phyloP scores from a whole-genome alignment of 345 rosid genomes.

The Hypericum perforatum region DNA sequence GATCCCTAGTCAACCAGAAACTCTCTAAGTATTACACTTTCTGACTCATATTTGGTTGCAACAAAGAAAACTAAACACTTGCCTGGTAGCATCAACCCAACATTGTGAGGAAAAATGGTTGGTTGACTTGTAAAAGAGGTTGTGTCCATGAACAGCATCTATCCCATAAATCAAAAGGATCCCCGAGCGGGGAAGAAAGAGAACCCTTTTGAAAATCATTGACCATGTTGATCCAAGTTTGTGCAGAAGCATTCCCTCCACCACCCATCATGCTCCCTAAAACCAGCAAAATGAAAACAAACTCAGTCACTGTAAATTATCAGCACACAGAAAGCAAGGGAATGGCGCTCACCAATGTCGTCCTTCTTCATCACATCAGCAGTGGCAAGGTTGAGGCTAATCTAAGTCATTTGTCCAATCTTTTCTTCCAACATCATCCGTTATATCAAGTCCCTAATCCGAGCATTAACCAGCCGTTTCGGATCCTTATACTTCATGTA shows the following conservation, averaged over 20 bases:
- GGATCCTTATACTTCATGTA: constrained; percentile 7
- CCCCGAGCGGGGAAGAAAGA: constrained; percentile 1
- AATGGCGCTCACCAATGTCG: neutral
- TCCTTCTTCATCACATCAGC: neutral
- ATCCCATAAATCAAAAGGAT: constrained; percentile 7
- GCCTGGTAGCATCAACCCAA: constrained; percentile 6
- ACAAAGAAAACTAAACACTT: neutral
- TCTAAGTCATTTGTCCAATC: constrained; percentile 2
- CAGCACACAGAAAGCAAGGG: neutral
- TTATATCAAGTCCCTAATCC: constrained; percentile 1
- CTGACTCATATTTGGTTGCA: no score
- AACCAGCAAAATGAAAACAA: neutral
- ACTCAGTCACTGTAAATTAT: neutral
- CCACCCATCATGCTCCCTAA: constrained; percentile 5
- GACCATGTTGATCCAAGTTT: neutral
- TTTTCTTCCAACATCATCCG: constrained; percentile 5
- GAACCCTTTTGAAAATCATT: constrained; percentile 3
- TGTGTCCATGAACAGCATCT: constrained; percentile 10
- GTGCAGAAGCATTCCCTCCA: neutral
- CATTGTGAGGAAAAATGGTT: constrained; percentile 9
- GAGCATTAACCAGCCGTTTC: neutral
- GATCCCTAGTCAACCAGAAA: constrained; percentile 2
- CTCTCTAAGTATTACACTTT: no score
- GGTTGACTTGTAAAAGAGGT: constrained; percentile 4
- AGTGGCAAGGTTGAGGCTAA: neutral